These are phyloP conservation scores for Sarocladium oryzae DNA, from an alignment of 2,329 filamentous ascomycete species.

Conservation along the genomic window DNA sequence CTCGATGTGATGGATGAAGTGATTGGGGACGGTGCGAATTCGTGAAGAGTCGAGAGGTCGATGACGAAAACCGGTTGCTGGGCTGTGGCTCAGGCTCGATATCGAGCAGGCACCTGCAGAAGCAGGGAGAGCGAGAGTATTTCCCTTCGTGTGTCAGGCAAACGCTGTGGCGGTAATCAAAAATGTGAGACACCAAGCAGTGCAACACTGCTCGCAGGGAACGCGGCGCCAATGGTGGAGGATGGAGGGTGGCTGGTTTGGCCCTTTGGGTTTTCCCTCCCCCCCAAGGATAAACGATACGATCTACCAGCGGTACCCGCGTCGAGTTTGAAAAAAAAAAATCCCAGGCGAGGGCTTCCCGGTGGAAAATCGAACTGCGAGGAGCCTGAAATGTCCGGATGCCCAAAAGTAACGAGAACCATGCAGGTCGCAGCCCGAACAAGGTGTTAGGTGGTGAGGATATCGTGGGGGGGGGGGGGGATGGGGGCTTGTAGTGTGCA, in stretches of 20 bases:
- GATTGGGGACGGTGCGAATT: too few relatives aligned
- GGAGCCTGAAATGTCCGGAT: constrained; percentile 1
- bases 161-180: constrained; percentile 5
- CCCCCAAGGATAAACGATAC: background rate
- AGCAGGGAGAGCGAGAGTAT: background rate
- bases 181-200: constrained; percentile 8
- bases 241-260: background rate
- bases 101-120: constrained; percentile 1
- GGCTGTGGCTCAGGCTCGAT: background rate
- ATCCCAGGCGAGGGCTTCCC: background rate
- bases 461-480: constrained; percentile 6
- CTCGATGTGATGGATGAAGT: too few relatives aligned
- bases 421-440: constrained; percentile 2
- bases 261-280: background rate
- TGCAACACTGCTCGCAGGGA: background rate
- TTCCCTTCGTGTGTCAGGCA: constrained; percentile 2
- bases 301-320: background rate
- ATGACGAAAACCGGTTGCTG: background rate
- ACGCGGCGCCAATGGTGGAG: background rate
- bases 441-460: constrained; percentile 1
- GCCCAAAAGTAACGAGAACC: background rate
- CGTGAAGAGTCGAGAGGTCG: background rate
- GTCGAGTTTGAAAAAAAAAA: background rate
- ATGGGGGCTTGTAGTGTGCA: too few relatives aligned
- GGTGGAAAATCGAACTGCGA: background rate